These are phyloP conservation scores for Boletus holoroseus DNA, from an alignment of 1,284 basidiomycete species.

Conservation along the genomic window DNA sequence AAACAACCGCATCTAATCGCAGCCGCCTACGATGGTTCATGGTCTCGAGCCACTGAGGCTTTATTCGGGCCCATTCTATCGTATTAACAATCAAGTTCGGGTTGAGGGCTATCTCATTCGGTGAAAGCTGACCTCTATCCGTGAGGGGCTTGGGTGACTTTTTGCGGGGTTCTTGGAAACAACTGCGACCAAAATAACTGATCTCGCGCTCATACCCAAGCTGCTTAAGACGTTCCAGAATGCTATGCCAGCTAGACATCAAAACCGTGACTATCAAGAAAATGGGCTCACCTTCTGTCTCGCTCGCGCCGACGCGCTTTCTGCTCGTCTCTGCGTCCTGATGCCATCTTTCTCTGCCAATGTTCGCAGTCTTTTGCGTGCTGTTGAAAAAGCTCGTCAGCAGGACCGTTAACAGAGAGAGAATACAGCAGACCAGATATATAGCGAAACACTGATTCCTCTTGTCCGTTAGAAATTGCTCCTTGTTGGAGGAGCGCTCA, in stretches of 20 bases:
- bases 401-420: neutral
- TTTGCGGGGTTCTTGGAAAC: neutral
- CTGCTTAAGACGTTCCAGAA: constrained; percentile 8
- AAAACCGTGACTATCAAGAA: neutral
- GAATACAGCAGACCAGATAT: neutral
- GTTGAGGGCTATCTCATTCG: too few relatives aligned
- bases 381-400: neutral
- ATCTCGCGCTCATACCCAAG: constrained; percentile 12
- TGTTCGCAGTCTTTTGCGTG: neutral
- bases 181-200: neutral
- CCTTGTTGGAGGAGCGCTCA: neutral
- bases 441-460: neutral
- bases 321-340: neutral
- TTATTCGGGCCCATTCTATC: constrained; percentile 15
- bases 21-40: constrained; percentile 3
- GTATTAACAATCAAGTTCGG: neutral
- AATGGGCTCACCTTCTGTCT: neutral
- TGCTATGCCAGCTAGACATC: neutral
- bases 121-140: constrained; percentile 3
- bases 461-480: neutral
- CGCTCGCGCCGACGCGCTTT: neutral
- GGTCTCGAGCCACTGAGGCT: constrained; percentile 5
- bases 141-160: constrained; percentile 3
- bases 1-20: neutral
- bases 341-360: neutral